Percentiles rank a stretch among this genome's conserved stretches.
Conservation (phyloP, 2,329 filamentous ascomycete genomes). For the Lachnellula cervina region DNA sequence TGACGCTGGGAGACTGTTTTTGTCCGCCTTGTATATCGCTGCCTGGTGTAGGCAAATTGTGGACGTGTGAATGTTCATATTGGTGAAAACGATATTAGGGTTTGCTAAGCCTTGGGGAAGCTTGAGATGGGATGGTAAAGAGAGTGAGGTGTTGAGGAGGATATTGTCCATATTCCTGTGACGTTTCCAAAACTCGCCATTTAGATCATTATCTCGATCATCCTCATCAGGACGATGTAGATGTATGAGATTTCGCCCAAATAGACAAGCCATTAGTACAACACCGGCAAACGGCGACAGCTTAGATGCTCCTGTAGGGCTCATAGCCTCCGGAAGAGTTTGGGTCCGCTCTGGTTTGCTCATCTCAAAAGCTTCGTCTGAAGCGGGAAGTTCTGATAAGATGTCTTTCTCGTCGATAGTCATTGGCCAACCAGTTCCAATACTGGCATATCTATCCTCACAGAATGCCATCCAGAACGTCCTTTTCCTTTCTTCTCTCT, state of each 20-base stretch:
- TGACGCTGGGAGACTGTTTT: constrained; percentile 69
- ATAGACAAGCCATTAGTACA: constrained; percentile 79
- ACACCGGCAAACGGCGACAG: constrained; percentile 77
- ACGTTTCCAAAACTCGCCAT: constrained; percentile 92
- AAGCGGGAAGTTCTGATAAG: constrained; percentile 75
- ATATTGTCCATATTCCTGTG: constrained; percentile 88
- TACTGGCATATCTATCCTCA: constrained; percentile 86
- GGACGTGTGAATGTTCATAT: constrained; percentile 96
- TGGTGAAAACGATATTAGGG: constrained; percentile 85
- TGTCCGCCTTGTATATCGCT: constrained; percentile 95
- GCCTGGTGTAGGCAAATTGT: constrained; percentile 98
- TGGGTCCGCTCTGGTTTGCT: constrained; percentile 69
- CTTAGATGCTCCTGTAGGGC: constrained; percentile 64
- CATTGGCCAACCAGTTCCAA: constrained; percentile 97
- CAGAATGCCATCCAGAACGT: constrained; percentile 96
- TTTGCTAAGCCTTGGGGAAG: constrained; percentile 70
- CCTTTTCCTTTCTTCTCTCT: constrained; percentile 81
- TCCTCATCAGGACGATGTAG: constrained; percentile 80
- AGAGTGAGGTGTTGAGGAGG: constrained; percentile 78
- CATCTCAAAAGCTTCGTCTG: constrained; percentile 79
- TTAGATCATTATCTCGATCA: constrained; percentile 80
- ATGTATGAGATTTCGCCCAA: constrained; percentile 86
- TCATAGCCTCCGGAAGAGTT: constrained; percentile 65
- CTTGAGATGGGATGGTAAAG: constrained; percentile 74
- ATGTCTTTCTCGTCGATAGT: constrained; percentile 88